Percentiles rank a stretch among this genome's conserved stretches.
Conservation (phyloP, 2,329 filamentous ascomycete species). For the Sporothrix curviconia region DNA sequence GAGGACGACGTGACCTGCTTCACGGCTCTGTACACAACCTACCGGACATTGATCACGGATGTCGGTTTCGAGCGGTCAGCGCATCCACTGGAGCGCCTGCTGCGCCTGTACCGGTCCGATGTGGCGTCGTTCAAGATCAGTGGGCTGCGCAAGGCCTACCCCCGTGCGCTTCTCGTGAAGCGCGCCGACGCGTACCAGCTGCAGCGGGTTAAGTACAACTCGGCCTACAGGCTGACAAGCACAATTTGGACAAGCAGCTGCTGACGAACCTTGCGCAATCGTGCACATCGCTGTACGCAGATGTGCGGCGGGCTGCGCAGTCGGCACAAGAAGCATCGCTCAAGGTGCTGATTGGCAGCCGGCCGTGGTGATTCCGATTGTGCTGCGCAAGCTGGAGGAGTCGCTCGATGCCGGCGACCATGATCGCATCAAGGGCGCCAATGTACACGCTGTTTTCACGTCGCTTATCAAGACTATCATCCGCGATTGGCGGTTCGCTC, state of each 20-base stretch:
- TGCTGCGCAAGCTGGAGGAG: slow-evolving; percentile 70
- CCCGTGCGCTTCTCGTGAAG: slow-evolving; percentile 83
- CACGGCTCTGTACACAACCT: slow-evolving; percentile 84
- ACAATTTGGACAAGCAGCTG: slow-evolving; percentile 80
- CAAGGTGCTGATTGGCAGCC: slow-evolving; percentile 81
- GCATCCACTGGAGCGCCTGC: slow-evolving; percentile 82
- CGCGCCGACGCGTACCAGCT: slow-evolving; percentile 92
- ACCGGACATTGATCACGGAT: slow-evolving; percentile 94
- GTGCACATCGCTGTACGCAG: slow-evolving; percentile 84
- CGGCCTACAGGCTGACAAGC: slow-evolving; percentile 78
- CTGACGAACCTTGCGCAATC: slow-evolving; percentile 85
- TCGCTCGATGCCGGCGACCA: slow-evolving; percentile 76
- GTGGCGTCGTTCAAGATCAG: slow-evolving; percentile 91
- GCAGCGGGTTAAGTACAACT: slow-evolving; percentile 89
- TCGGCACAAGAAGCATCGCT: slow-evolving; percentile 87
- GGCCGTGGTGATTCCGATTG: slow-evolving; percentile 85
- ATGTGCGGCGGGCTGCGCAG: slow-evolving; percentile 91
- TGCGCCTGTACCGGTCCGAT: slow-evolving; percentile 77
- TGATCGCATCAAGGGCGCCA: slow-evolving; percentile 86
- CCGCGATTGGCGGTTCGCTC: slow-evolving; percentile 91
- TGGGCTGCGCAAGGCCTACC: slow-evolving; percentile 85
- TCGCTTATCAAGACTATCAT: slow-evolving; percentile 81
- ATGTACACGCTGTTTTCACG: slow-evolving; percentile 88
- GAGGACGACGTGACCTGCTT: slow-evolving; percentile 96
- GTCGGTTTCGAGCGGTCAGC: slow-evolving; percentile 94